A percentile compares a stretch with the other conserved stretches of the same genome.
Conservation (phyloP, 2,329 filamentous ascomycete species). For the Xylariaceae sp. region DNA sequence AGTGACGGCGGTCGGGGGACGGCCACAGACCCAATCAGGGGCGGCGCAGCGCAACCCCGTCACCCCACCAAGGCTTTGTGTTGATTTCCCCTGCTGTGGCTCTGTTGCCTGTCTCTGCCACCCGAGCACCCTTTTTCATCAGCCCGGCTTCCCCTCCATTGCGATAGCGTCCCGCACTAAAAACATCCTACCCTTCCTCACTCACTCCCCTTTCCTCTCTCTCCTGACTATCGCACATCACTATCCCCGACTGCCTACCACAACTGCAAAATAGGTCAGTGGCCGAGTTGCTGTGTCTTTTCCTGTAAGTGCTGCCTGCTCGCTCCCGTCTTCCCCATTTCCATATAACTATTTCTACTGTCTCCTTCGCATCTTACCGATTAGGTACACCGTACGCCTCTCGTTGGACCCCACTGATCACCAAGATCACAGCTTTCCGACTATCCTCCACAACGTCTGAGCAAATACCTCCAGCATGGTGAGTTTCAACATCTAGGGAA, state of each 20-base stretch:
- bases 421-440: slow-evolving; percentile 18
- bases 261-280: slow-evolving; percentile 11
- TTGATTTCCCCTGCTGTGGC: slow-evolving; percentile 9
- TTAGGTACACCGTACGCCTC: too few species aligned
- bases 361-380: slow-evolving; percentile 1
- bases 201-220: slow-evolving; percentile 14
- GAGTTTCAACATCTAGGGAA: too few species aligned
- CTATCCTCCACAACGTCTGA: slow-evolving; percentile 14
- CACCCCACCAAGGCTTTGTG: slow-evolving; percentile 19
- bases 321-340: neutral
- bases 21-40: too few species aligned
- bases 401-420: slow-evolving; percentile 18
- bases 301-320: slow-evolving; percentile 5
- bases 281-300: slow-evolving; percentile 3
- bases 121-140: slow-evolving; percentile 13
- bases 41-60: too few species aligned
- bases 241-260: slow-evolving; percentile 7
- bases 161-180: slow-evolving; percentile 24
- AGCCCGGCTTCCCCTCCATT: slow-evolving; percentile 25
- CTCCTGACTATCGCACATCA: slow-evolving; percentile 8
- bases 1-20: too few species aligned
- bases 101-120: neutral
- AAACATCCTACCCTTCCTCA: slow-evolving; percentile 18
- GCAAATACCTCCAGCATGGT: slow-evolving; percentile 22
- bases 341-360: slow-evolving; percentile 5